Conservation (phyloP, 2,329 filamentous ascomycete genomes). For the Helicocarpus griseus region DNA sequence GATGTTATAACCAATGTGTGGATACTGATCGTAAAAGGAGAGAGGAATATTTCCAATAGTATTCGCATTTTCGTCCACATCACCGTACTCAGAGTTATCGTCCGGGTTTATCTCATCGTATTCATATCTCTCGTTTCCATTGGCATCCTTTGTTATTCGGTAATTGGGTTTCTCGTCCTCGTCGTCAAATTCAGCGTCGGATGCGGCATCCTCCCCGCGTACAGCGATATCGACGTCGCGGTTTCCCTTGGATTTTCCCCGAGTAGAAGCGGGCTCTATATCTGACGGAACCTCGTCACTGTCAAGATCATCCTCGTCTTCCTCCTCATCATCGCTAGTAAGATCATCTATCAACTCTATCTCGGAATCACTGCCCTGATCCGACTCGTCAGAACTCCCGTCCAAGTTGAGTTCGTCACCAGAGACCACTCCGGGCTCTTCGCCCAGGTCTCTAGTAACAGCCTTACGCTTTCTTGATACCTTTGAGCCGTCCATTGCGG, state of each 20-base stretch:
- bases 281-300: constrained; percentile 43
- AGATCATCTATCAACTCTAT: constrained; percentile 50
- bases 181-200: constrained; percentile 23
- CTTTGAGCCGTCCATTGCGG: constrained; percentile 26
- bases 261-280: constrained; percentile 31
- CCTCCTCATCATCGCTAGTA: constrained; percentile 39
- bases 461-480: constrained; percentile 56
- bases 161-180: constrained; percentile 43
- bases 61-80: constrained; percentile 68
- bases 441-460: constrained; percentile 44
- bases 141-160: constrained; percentile 66
- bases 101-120: constrained; percentile 90
- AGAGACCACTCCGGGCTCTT: constrained; percentile 42
- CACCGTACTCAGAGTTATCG: constrained; percentile 93
- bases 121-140: constrained; percentile 80
- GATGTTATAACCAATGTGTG: constrained; percentile 97
- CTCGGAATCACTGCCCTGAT: constrained; percentile 30
- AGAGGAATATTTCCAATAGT: constrained; percentile 93
- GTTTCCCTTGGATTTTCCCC: constrained; percentile 24
- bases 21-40: constrained; percentile 93
- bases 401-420: constrained; percentile 49
- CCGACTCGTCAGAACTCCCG: constrained; percentile 31
- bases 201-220: constrained; percentile 20
- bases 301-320: constrained; percentile 40
- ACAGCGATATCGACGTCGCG: constrained; percentile 9